phyloP scores from a whole-genome alignment of 352 stramenopile species.

The Blastocystis sp. region DNA sequence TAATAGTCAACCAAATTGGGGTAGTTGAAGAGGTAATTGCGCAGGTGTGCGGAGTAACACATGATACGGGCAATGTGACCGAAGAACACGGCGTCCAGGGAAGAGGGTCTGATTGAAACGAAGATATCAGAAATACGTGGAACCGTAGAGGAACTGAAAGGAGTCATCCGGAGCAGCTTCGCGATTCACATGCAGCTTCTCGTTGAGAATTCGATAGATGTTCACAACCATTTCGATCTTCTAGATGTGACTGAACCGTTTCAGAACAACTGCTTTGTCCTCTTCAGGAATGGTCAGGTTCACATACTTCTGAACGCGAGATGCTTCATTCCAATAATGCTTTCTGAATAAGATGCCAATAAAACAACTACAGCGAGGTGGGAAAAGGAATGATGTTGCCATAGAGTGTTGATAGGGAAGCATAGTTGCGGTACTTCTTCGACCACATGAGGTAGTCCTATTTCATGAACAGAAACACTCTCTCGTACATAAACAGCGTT shows the following conservation, averaged over 20 bases:
- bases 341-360: neutral
- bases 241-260: neutral
- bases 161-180: neutral
- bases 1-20: constrained; percentile 20
- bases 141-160: neutral
- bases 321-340: neutral
- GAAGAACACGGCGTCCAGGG: constrained; percentile 30
- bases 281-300: neutral
- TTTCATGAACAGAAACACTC: neutral
- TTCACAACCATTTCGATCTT: constrained; percentile 5
- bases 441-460: constrained; percentile 22
- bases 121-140: neutral
- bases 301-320: neutral
- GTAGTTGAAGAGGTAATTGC: neutral
- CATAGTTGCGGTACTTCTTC: neutral
- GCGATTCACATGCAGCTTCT: neutral
- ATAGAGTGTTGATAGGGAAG: neutral
- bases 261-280: neutral
- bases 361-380: neutral
- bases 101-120: neutral
- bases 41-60: neutral
- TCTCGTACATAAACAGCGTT: neutral
- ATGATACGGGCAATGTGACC: constrained; percentile 29
- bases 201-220: constrained; percentile 18
- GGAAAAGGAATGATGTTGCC: constrained; percentile 11